A percentile compares a stretch with the other conserved stretches of the same genome.
Conservation (phyloP, 2,329 filamentous ascomycete species). For the Ophiocordyceps camponoti-rufipedis region DNA sequence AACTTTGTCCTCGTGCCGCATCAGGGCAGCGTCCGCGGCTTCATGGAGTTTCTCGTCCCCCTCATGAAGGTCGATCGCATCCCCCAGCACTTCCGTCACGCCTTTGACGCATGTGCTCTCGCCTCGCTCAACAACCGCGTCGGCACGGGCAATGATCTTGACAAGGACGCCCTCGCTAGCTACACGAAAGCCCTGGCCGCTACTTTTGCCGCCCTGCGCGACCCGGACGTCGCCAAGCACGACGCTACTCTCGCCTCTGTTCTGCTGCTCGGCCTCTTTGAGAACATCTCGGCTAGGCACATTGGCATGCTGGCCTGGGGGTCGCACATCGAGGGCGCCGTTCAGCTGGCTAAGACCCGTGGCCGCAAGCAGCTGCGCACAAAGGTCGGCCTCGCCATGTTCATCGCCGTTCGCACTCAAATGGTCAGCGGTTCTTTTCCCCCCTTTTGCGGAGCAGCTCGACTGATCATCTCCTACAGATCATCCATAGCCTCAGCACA, state of each 20-base stretch:
- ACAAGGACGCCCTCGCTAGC: conserved; percentile 24
- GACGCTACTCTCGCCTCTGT: conserved; percentile 42
- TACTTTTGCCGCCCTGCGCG: conserved; percentile 33
- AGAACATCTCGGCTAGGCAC: conserved; percentile 37
- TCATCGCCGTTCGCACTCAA: conserved; percentile 40
- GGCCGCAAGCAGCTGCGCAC: conserved; percentile 36
- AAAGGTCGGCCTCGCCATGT: conserved; percentile 33
- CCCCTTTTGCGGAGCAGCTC: not conserved
- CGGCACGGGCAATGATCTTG: conserved; percentile 14
- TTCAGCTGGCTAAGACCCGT: conserved; percentile 38
- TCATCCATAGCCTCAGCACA: conserved; percentile 36
- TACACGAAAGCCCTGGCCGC: conserved; percentile 36
- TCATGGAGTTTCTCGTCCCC: conserved; percentile 40
- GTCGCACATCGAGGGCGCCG: conserved; percentile 45
- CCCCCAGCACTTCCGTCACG: conserved; percentile 30
- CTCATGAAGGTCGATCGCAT: conserved; percentile 27
- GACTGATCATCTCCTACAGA: conserved; percentile 14
- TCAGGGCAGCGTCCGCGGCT: conserved; percentile 31
- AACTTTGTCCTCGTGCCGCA: conserved; percentile 40
- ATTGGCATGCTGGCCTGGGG: conserved; percentile 40
- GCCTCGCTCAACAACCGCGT: conserved; percentile 36
- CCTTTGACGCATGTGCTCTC: conserved; percentile 41
- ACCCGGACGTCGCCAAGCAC: conserved; percentile 27
- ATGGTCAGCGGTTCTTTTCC: conserved; percentile 25
- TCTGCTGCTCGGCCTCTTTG: conserved; percentile 40